Evolutionary conservation across 495 filamentous ascomycete genomes (phyloP).

Genomic region (Usnea hakonensis): DNA sequence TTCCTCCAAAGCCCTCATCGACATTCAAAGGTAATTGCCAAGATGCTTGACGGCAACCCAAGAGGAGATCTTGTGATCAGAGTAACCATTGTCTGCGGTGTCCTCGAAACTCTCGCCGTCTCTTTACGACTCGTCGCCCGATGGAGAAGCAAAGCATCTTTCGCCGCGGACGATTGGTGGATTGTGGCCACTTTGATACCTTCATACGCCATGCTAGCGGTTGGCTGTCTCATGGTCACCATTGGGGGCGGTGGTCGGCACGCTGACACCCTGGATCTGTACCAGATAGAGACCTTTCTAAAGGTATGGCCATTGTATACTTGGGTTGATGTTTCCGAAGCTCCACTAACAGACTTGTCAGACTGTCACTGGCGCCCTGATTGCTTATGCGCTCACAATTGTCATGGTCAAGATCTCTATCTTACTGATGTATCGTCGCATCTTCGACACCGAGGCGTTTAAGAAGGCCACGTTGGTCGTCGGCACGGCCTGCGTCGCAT

Average conservation of each 20-base stretch:
- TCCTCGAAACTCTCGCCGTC: slow-evolving; percentile 14
- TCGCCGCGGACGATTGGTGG: slow-evolving; percentile 15
- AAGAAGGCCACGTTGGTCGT: slow-evolving; percentile 28
- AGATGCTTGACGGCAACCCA: background rate
- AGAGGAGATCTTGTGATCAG: slow-evolving; percentile 10
- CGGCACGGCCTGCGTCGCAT: slow-evolving; percentile 31
- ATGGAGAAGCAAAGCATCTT: slow-evolving; percentile 12
- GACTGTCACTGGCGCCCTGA: slow-evolving; percentile 31
- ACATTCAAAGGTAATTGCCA: background rate
- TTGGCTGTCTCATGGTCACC: slow-evolving; percentile 10
- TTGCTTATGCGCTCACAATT: slow-evolving; percentile 31
- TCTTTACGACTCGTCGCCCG: slow-evolving; percentile 13
- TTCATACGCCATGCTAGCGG: slow-evolving; percentile 14
- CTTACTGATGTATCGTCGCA: slow-evolving; percentile 31
- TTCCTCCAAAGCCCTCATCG: background rate
- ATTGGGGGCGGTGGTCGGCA: slow-evolving; percentile 8
- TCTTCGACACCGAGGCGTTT: slow-evolving; percentile 30
- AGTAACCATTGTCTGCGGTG: slow-evolving; percentile 10
- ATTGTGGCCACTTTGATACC: slow-evolving; percentile 15
- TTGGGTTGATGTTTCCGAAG: background rate
- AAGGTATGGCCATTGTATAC: background rate
- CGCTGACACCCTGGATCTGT: background rate
- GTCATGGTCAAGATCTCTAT: slow-evolving; percentile 31
- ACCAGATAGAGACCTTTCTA: slow-evolving; percentile 4
- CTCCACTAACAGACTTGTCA: background rate